Conservation (phyloP, 495 filamentous ascomycete species). For the Podospora comata region DNA sequence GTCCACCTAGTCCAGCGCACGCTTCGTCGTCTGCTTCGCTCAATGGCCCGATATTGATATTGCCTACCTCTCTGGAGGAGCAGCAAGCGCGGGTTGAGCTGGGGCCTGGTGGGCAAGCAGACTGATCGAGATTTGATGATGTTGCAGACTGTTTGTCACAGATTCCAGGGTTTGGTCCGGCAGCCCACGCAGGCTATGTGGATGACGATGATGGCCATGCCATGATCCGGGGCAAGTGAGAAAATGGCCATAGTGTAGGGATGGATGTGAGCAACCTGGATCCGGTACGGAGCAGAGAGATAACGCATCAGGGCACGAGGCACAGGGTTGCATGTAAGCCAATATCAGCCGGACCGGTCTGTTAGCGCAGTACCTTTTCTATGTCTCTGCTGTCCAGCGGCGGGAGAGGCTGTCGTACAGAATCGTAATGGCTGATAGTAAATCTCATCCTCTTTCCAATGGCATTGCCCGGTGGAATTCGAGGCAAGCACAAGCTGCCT, state of each 20-base stretch:
- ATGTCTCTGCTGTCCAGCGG: not conserved
- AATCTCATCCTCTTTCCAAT: not conserved
- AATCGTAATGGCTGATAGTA: constrained; percentile 20
- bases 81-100: constrained; percentile 17
- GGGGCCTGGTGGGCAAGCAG: not conserved
- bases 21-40: not conserved
- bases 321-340: constrained; percentile 16
- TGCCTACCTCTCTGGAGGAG: not conserved
- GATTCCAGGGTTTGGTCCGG: constrained; percentile 13
- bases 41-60: not conserved
- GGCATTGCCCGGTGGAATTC: not conserved
- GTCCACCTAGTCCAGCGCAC: not conserved
- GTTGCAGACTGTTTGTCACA: constrained; percentile 16
- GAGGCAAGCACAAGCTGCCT: constrained; percentile 9
- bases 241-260: not conserved
- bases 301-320: constrained; percentile 19
- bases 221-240: not conserved
- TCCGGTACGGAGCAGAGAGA: constrained; percentile 11
- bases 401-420: constrained; percentile 12
- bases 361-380: constrained; percentile 20
- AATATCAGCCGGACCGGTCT: constrained; percentile 17
- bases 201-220: not conserved
- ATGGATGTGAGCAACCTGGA: not conserved
- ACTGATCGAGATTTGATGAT: not conserved
- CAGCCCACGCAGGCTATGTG: not conserved